Base-by-base conservation (phyloP, 257 asterid genomes). In the Solanum okadae region DNA sequence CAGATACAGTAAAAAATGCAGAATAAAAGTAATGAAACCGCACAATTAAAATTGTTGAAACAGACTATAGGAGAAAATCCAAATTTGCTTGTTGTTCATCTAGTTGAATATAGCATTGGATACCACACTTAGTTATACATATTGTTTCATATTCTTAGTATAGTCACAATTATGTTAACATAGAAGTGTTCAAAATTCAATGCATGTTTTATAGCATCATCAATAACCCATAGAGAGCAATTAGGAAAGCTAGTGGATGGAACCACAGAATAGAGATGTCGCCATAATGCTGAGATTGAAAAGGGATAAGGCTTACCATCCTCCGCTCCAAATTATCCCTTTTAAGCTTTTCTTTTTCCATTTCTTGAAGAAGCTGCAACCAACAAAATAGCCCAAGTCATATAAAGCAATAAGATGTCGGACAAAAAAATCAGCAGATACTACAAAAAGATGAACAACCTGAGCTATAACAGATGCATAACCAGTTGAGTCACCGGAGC, bases 301-400 rank as follows among this genome's bases (percentile, higher is more conserved):
- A 37, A 75, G 44, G 65, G 89, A 42, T 84, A 31, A 33, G 37
- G 49, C 68, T 70, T 95, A 95, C 99, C 98, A 95, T 91, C 92
- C 93, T 94, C 89, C 72, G 91, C 90, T 90, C 92, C 91, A 95
- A 88, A 91, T 46, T 90, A 87, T 71, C 90, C 25, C 88, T 85
- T 93, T 86, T 94, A 85, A 49, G 90, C 77, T 89, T 90, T 70
- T 95, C 96, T 90, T 94, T 96, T 87, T 91, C 91, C 42, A 92
- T 88, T 89, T 88, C 96, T 85, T 82, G 89, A 84, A 46, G 89
- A 93, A 96, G 49, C 98, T 96, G 94, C 91, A 89, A 10, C 49
- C 76, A 89, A 34, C 73, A 34, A 31, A 79, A 84, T 27, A 29
- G 84, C 46, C 15, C 46, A 72, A 31, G 40, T 37, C 38, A 83